These are phyloP conservation scores for Tolypocladium amazonense DNA, from an alignment of 2,329 filamentous ascomycete genomes.

Conservation along the genomic window DNA sequence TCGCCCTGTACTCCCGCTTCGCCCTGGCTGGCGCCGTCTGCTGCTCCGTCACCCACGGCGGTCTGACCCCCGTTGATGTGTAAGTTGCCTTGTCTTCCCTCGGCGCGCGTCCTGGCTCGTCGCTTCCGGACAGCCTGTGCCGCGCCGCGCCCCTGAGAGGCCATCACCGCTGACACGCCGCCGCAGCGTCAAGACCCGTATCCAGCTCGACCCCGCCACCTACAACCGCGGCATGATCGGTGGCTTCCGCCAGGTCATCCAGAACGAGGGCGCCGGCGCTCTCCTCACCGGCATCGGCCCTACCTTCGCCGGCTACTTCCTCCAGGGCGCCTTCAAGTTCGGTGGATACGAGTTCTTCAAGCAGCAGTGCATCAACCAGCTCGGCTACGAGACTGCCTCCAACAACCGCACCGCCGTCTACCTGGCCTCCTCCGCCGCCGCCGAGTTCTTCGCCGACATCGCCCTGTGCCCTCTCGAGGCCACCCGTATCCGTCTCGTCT, in stretches of 20 bases:
- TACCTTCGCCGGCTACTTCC: conserved; percentile 84
- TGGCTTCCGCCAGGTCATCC: conserved; percentile 76
- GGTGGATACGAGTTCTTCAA: conserved; percentile 96
- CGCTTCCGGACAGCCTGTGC: background rate
- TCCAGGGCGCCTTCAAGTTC: conserved; percentile 89
- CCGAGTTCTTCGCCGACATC: conserved; percentile 65
- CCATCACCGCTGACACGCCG: background rate
- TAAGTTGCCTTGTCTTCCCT: conserved; percentile 45
- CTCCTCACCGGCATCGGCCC: conserved; percentile 79
- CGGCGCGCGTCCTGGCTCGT: background rate
- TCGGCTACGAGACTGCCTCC: conserved; percentile 68
- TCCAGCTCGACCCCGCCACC: conserved; percentile 81
- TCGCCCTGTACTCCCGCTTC: conserved; percentile 86
- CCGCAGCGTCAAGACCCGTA: conserved; percentile 82
- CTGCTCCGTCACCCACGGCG: conserved; percentile 96
- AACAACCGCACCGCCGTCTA: conserved; percentile 77
- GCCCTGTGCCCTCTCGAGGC: conserved; percentile 87
- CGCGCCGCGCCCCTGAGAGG: background rate
- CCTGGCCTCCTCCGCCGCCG: conserved; percentile 56
- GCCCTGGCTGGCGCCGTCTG: conserved; percentile 95
- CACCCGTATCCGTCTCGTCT: conserved; percentile 87
- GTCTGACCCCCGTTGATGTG: conserved; percentile 97
- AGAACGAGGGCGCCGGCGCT: conserved; percentile 75
- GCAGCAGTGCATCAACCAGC: conserved; percentile 71
- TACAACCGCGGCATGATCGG: conserved; percentile 85